Evolutionary conservation across 1,139 yeast species (phyloP).

Genomic region (Scheffersomyces titani): DNA sequence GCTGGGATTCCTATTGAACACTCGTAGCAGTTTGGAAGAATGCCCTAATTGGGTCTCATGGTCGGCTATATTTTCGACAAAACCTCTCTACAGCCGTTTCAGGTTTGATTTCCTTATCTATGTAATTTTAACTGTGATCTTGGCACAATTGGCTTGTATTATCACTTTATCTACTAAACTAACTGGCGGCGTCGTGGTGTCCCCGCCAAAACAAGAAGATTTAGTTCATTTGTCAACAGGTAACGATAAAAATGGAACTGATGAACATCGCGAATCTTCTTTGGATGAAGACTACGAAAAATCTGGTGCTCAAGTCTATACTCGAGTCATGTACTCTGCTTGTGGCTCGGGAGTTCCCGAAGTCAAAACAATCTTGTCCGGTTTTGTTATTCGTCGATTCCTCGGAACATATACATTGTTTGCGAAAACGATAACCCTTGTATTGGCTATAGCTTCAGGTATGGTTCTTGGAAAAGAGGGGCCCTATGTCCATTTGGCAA

Average conservation of each 20-base stretch:
- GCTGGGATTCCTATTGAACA: constrained; percentile 19
- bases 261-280: not conserved
- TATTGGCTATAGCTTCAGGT: constrained; percentile 67
- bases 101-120: constrained; percentile 40
- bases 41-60: constrained; percentile 52
- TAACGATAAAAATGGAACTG: not conserved
- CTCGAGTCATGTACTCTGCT: constrained; percentile 50
- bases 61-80: constrained; percentile 32
- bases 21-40: constrained; percentile 5
- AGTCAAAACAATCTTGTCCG: constrained; percentile 57
- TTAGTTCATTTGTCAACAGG: not conserved
- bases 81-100: constrained; percentile 16
- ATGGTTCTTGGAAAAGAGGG: constrained; percentile 71
- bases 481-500: constrained; percentile 70
- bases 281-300: constrained; percentile 7
- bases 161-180: constrained; percentile 54
- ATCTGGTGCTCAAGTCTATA: not conserved
- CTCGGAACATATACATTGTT: constrained; percentile 57
- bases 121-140: constrained; percentile 36
- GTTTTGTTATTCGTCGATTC: constrained; percentile 56
- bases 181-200: constrained; percentile 13
- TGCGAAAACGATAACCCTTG: constrained; percentile 51
- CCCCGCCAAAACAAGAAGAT: not conserved
- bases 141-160: constrained; percentile 50
- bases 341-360: constrained; percentile 70